Evolutionary conservation across 495 filamentous ascomycete genomes (phyloP), one percentile per base, ranked within the genome.

Genomic region (Podospora comata): DNA sequence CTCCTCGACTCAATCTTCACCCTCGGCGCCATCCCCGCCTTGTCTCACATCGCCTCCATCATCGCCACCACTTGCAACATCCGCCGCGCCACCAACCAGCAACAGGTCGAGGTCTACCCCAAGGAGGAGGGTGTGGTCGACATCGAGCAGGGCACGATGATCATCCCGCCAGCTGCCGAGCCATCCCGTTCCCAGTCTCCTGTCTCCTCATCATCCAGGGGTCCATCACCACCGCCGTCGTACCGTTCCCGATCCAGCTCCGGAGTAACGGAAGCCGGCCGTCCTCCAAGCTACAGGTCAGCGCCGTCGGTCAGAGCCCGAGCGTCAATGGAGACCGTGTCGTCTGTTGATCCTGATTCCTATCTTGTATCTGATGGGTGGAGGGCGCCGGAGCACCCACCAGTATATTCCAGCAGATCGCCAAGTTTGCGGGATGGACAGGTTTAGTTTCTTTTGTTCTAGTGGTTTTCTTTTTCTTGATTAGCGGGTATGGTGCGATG

Each of bases 11-110:
- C 9, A 7, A 20, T 63, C 19, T 63, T 39, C 61, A 18, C 27
- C 27, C 16, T 44, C 18, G 32, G 61, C 15, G 28, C 20, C 15
- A 39, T 63, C 30, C 61, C 61, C 2, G 28, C 61, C 1, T 48
- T 61, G 16, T 67, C 65, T 30, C 65, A 67, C 30, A 48, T 60
- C 56, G 26, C 48, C 58, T 53, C 65, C 20, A 62, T 54, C 84
- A 44, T 79, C 75, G 86, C 86, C 64, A 88, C 88, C 30, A 86
- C 87, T 27, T 90, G 90, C 77, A 88, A 86, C 30, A 89, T 87
- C 23, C 85, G 89, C 74, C 87, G 86, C 75, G 67, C 62, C 55
- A 71, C 23, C 23, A 70, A 20, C 71, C 30, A 32, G 30, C 30
- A 32, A 23, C 71, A 73, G 58, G 44, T 39, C 23, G 67, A 64